Conservation (phyloP, 352 stramenopile species). For the Blastocystis sp. region DNA sequence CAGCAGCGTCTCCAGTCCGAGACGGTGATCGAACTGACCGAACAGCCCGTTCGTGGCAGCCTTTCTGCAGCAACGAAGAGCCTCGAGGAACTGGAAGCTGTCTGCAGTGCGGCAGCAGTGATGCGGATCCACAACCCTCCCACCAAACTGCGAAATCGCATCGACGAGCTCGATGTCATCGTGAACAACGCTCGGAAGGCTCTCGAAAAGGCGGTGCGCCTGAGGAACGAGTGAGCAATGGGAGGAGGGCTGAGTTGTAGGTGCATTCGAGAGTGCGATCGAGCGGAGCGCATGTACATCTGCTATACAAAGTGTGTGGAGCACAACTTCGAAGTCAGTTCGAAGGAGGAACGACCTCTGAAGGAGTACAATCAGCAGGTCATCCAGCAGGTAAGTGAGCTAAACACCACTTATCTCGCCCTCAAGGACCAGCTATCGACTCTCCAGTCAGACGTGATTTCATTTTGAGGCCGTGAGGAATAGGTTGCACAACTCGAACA, state of each 20-base stretch:
- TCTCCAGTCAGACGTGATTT: conserved; percentile 65
- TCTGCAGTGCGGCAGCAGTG: neutral
- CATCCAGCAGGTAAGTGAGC: conserved; percentile 70
- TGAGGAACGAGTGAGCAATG: neutral
- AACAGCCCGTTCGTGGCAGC: neutral
- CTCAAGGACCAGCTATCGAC: conserved; percentile 71
- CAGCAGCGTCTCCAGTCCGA: neutral
- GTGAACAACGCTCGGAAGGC: neutral
- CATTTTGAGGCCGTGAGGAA: neutral
- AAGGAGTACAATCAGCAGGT: conserved; percentile 60
- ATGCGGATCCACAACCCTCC: conserved; percentile 26
- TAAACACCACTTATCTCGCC: conserved; percentile 74
- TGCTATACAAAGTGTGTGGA: neutral
- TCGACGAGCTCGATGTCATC: neutral
- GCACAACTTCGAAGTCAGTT: neutral
- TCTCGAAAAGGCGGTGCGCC: neutral
- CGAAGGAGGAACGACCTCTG: neutral
- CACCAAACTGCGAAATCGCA: conserved; percentile 12
- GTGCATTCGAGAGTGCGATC: neutral
- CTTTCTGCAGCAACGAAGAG: neutral
- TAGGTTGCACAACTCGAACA: neutral
- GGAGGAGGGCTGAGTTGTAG: neutral
- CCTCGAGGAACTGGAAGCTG: neutral
- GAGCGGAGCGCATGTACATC: neutral
- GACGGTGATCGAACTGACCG: neutral